phyloP scores from a whole-genome alignment of 2,329 filamentous ascomycete species.

The Sclerotinia subarctica region DNA sequence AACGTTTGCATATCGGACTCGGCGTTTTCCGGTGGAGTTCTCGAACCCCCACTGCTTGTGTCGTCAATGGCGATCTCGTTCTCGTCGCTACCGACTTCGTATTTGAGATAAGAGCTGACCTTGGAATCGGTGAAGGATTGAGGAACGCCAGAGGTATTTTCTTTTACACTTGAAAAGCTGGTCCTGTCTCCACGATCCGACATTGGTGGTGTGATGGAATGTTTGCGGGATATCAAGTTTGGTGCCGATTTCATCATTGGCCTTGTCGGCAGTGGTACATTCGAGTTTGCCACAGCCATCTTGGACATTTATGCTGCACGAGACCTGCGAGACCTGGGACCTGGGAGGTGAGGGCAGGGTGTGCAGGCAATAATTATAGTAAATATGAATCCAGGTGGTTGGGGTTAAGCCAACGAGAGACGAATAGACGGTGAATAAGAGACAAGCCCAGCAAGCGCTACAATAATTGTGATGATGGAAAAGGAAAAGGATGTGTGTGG shows the following conservation, averaged over 20 bases:
- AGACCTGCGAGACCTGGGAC: background rate
- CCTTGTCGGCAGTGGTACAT: conserved; percentile 13
- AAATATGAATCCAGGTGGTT: conserved; percentile 9
- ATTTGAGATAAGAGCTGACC: conserved; percentile 50
- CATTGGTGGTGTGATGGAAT: conserved; percentile 24
- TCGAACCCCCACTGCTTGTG: conserved; percentile 14
- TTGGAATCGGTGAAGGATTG: conserved; percentile 64
- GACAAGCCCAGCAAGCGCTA: background rate
- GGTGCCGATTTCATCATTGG: conserved; percentile 17
- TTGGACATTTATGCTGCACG: background rate
- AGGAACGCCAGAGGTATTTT: conserved; percentile 42
- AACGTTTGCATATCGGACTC: conserved; percentile 22
- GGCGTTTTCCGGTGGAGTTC: conserved; percentile 32
- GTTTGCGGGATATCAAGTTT: conserved; percentile 12
- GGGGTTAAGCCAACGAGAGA: conserved; percentile 2
- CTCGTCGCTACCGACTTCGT: conserved; percentile 19
- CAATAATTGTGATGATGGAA: background rate
- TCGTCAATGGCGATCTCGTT: conserved; percentile 51
- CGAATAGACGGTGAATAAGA: conserved; percentile 17
- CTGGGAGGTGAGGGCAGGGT: conserved; percentile 7
- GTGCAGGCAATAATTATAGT: background rate
- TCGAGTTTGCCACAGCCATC: conserved; percentile 20
- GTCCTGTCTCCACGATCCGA: conserved; percentile 35
- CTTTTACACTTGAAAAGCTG: conserved; percentile 38
- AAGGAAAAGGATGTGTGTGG: background rate